Percentiles rank a stretch among this genome's conserved stretches.
phyloP scores from a whole-genome alignment of 75 land plant species.

The Gnetum montanum region DNA sequence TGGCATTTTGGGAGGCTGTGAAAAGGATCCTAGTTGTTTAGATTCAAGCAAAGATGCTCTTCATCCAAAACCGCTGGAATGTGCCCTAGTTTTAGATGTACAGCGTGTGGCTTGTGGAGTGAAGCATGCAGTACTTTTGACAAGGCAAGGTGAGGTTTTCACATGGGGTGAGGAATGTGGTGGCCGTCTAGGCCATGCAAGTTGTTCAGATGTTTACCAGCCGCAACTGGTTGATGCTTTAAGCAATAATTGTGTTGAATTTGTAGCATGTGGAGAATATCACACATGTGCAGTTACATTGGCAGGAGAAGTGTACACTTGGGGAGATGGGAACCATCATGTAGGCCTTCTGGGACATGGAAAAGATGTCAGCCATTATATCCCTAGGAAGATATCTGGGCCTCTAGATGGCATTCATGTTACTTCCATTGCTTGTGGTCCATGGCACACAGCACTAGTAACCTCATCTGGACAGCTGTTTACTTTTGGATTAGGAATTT shows the following conservation, averaged over 20 bases:
- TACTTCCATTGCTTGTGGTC: conserved; percentile 47
- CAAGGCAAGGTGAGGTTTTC: conserved; percentile 50
- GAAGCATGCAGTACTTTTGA: conserved; percentile 49
- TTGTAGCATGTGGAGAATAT: conserved; percentile 60
- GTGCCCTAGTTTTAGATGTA: conserved; percentile 41
- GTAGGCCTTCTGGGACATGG: conserved; percentile 58
- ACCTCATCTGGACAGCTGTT: conserved; percentile 46
- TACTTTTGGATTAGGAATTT: conserved; percentile 70
- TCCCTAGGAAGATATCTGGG: conserved; percentile 44
- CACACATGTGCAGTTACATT: conserved; percentile 54
- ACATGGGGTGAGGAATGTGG: conserved; percentile 67
- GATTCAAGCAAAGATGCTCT: conserved; percentile 31
- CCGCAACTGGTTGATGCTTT: conserved; percentile 48
- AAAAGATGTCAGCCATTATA: conserved; percentile 50
- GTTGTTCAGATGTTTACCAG: conserved; percentile 29
- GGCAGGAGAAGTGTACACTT: conserved; percentile 52
- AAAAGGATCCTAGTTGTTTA: conserved; percentile 9
- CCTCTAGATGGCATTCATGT: conserved; percentile 49
- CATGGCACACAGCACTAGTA: conserved; percentile 62
- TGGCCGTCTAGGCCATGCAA: conserved; percentile 55
- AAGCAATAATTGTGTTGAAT: conserved; percentile 18
- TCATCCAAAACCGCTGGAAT: conserved; percentile 37
- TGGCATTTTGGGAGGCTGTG: conserved; percentile 18
- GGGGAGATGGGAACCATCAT: conserved; percentile 61
- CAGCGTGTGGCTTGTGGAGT: conserved; percentile 51